These are phyloP conservation scores for Suhomyces tanzawaensis DNA, from an alignment of 805 yeast species.

Conservation along the genomic window DNA sequence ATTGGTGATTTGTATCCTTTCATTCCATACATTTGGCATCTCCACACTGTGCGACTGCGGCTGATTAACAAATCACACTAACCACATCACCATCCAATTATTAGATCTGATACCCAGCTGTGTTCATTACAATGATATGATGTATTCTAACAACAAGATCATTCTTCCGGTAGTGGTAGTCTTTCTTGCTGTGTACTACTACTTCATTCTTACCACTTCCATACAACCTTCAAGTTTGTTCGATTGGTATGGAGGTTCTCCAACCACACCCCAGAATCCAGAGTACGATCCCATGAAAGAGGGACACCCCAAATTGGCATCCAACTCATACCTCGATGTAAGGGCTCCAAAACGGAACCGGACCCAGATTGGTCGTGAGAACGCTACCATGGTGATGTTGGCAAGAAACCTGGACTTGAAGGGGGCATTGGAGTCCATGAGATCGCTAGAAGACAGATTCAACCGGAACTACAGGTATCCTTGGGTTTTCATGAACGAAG, in stretches of 20 bases:
- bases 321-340: conserved; percentile 26
- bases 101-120: too few relatives aligned
- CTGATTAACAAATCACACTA: too few relatives aligned
- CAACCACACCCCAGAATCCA: neutral
- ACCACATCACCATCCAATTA: too few relatives aligned
- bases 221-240: neutral
- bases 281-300: conserved; percentile 13
- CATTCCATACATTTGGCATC: too few relatives aligned
- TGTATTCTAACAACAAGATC: too few relatives aligned
- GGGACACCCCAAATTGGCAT: conserved; percentile 24
- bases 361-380: conserved; percentile 53
- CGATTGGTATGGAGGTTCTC: neutral
- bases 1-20: too few relatives aligned
- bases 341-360: conserved; percentile 28
- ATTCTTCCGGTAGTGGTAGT: neutral
- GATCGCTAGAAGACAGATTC: conserved; percentile 44
- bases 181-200: neutral
- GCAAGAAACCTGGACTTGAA: conserved; percentile 77
- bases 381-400: conserved; percentile 85
- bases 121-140: too few relatives aligned
- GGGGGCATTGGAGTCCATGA: conserved; percentile 57
- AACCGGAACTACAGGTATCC: conserved; percentile 40
- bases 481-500: conserved; percentile 46
- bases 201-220: neutral
- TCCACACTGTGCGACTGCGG: too few relatives aligned